Evolutionary conservation across 2,329 filamentous ascomycete species (phyloP), one percentile per base, ranked within the genome.

Genomic region (Cryphonectria nitschkei): DNA sequence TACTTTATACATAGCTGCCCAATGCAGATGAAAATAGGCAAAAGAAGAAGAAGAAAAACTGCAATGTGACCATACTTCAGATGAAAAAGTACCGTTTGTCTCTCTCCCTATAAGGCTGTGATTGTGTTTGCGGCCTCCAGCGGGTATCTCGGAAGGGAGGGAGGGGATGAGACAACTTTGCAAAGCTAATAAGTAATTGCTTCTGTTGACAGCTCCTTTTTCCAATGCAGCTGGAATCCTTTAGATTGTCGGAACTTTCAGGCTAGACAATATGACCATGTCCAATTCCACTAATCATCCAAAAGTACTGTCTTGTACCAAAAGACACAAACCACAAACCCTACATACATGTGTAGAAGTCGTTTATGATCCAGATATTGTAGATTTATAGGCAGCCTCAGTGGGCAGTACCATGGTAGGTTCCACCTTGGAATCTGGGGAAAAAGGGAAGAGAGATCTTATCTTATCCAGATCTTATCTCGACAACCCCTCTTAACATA

Each of bases 381-480:
- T 32, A 32, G 14, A 58, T 14, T 56, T n/a, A 32, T 29, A 19
- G 26, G 26, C 26, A 16, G 52, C 52, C 26, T 56, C 52, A 26
- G 52, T 34, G 13, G 46, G 13, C 54, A 58, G 26, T 58, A 58
- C 54, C 54, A 58, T 34, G 54, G 54, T 58, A 32, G 54, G 54
- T 34, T 19, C 29, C 54, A 34, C 54, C 26, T 8, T 58, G 16
- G 54, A 58, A 58, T 58, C 54, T 58, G 54, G 54, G 54, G 54
- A 58, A 56, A 58, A 56, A 8, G 19, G 14, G 5, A 46, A 50
- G 22, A 22, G 22, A n/a, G 54, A 58, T 58, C 54, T 58, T 32
- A 58, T 58, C 54, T 58, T 32, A 58, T 58, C 26, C 54, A 58
- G 54, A 58, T 58, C 54, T 32, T 58, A 58, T 58, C 54, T 16